Base-by-base conservation (phyloP, 768 basidiomycete genomes). In the Mycena filopes region DNA sequence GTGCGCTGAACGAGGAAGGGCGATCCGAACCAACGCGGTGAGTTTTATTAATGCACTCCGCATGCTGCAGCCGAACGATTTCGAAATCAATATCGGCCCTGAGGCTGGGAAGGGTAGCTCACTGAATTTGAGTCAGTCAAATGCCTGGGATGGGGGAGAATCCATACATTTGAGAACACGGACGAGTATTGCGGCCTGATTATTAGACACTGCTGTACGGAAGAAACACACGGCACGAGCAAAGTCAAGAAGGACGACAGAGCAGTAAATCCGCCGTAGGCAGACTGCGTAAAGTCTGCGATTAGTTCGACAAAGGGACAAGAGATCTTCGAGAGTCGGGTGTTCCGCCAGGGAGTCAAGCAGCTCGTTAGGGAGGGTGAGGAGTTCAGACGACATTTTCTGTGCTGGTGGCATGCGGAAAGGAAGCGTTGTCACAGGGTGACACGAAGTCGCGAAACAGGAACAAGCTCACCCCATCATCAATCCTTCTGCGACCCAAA, bases 331-430 rank as follows among this genome's bases (percentile, higher is more conserved):
- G 2, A 20, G 28, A 0, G 47, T 2, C 13, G 38, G 23, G 8
- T 49, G 23, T 21, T 29, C 47, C 21, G 47, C 20, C 21, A 59
- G 48, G 28, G 50, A 13, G 9, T n/a, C n/a, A 5, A 59, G 11
- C 28, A 59, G 13, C 21, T 59, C 57, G 3, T 41, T 48, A 11
- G 47, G 57, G 38, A 59, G 57, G 13, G 18, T 40, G 9, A 26
- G 23, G 18, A 58, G 42, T 15, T n/a, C 4, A 38, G 50, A 15
- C n/a, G 33, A 12, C 50, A 38, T 51, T n/a, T n/a, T n/a, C n/a
- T n/a, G n/a, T n/a, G n/a, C n/a, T n/a, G n/a, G n/a, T n/a, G n/a
- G n/a, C n/a, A n/a, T n/a, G n/a, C n/a, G n/a, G n/a, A n/a, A n/a
- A n/a, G n/a, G n/a, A n/a, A n/a, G n/a, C n/a, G n/a, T n/a, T n/a